Evolutionary conservation across 2,329 filamentous ascomycete species (phyloP).

Genomic region (Xylaria sp.): DNA sequence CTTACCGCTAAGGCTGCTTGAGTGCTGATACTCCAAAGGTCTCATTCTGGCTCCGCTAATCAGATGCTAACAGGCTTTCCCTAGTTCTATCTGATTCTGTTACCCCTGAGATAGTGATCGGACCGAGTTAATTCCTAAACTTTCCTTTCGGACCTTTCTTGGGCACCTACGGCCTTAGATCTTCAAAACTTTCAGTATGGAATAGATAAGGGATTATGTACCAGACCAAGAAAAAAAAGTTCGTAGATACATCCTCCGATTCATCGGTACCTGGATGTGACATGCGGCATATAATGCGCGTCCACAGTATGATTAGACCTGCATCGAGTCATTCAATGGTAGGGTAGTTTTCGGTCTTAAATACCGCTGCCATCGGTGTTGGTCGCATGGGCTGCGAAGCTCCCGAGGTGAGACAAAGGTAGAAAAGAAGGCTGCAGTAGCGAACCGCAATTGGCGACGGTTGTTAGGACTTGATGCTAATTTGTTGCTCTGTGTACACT

Average conservation of each 20-base stretch:
- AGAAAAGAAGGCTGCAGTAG: background rate
- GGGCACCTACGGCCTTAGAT: constrained; percentile 19
- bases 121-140: constrained; percentile 34
- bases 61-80: background rate
- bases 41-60: constrained; percentile 14
- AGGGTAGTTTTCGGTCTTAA: background rate
- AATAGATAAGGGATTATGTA: background rate
- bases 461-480: background rate
- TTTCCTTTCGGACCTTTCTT: constrained; percentile 38
- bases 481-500: background rate
- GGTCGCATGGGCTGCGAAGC: background rate
- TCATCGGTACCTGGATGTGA: background rate
- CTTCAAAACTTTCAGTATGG: background rate
- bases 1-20: background rate
- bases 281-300: constrained; percentile 24
- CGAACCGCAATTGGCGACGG: background rate
- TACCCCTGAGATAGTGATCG: constrained; percentile 19
- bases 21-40: background rate
- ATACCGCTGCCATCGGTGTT: constrained; percentile 8
- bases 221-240: background rate
- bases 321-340: background rate
- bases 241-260: background rate
- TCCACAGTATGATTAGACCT: background rate
- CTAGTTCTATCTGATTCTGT: background rate
- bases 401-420: background rate